Conservation (phyloP, 306 rosid species). For the Vigna reflexopilosa region DNA sequence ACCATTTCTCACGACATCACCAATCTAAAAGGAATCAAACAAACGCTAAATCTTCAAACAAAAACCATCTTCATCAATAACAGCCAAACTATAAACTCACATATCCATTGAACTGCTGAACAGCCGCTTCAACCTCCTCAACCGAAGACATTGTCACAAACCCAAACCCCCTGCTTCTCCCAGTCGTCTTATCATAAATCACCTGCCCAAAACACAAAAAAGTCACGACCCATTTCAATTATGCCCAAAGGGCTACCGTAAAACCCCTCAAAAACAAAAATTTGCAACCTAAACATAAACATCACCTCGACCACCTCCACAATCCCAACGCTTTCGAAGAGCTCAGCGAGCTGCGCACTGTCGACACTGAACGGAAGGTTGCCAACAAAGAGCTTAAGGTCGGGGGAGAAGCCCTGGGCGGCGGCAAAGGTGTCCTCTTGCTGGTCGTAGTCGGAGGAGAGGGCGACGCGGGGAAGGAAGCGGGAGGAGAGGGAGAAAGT, state of each 20-base stretch:
- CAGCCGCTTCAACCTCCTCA: constrained; percentile 80
- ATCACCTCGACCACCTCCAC: constrained; percentile 94
- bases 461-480: constrained; percentile 59
- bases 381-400: constrained; percentile 80
- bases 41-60: not conserved
- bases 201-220: constrained; percentile 52
- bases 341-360: constrained; percentile 86
- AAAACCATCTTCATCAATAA: not conserved
- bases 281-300: not conserved
- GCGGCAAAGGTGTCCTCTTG: constrained; percentile 62
- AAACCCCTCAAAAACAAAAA: not conserved
- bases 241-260: not conserved
- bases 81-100: constrained; percentile 55
- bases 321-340: constrained; percentile 75
- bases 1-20: not conserved
- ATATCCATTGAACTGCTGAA: constrained; percentile 87
- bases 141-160: constrained; percentile 88
- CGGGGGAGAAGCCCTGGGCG: constrained; percentile 52
- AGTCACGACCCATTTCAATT: not conserved
- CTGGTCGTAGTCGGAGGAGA: constrained; percentile 78
- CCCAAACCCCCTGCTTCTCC: constrained; percentile 95
- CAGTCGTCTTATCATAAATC: constrained; percentile 85
- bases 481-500: constrained; percentile 48
- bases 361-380: constrained; percentile 84
- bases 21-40: not conserved